Evolutionary conservation across 306 rosid species (phyloP).

Genomic region (Malus orientalis): DNA sequence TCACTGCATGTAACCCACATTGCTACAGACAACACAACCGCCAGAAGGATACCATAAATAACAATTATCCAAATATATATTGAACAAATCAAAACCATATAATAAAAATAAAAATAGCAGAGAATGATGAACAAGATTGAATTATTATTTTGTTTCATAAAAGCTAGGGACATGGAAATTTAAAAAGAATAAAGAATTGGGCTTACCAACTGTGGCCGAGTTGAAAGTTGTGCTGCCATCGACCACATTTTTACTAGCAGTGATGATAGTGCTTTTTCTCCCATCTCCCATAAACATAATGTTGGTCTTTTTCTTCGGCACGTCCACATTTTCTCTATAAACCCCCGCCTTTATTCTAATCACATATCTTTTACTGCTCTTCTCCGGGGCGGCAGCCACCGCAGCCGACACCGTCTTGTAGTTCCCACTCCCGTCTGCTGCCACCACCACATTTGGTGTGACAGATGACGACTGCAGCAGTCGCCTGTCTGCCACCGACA

Average conservation of each 20-base stretch:
- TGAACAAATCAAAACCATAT: not conserved
- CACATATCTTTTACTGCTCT: slow-evolving; percentile 48
- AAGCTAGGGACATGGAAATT: not conserved
- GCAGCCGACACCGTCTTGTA: slow-evolving; percentile 69
- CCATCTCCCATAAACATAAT: slow-evolving; percentile 87
- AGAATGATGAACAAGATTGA: too few species aligned
- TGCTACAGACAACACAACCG: not conserved
- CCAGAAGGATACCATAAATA: not conserved
- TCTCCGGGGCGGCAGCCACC: slow-evolving; percentile 67
- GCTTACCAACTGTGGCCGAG: slow-evolving; percentile 86
- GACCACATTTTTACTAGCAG: slow-evolving; percentile 60
- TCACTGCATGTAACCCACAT: not conserved
- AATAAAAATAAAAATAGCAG: not conserved
- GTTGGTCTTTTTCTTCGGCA: slow-evolving; percentile 56
- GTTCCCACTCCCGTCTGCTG: slow-evolving; percentile 74
- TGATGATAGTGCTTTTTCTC: slow-evolving; percentile 50
- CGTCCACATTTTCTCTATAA: slow-evolving; percentile 68
- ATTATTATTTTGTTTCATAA: not conserved
- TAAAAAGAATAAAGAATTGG: not conserved
- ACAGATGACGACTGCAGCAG: slow-evolving; percentile 44
- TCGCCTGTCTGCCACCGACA: slow-evolving; percentile 52
- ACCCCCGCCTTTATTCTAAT: slow-evolving; percentile 70
- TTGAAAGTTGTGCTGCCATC: slow-evolving; percentile 91
- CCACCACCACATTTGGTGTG: slow-evolving; percentile 61
- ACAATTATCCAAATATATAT: not conserved